These are phyloP conservation scores for Liquidambar formosana DNA, from an alignment of 164 flowering plant species.

Conservation along the genomic window DNA sequence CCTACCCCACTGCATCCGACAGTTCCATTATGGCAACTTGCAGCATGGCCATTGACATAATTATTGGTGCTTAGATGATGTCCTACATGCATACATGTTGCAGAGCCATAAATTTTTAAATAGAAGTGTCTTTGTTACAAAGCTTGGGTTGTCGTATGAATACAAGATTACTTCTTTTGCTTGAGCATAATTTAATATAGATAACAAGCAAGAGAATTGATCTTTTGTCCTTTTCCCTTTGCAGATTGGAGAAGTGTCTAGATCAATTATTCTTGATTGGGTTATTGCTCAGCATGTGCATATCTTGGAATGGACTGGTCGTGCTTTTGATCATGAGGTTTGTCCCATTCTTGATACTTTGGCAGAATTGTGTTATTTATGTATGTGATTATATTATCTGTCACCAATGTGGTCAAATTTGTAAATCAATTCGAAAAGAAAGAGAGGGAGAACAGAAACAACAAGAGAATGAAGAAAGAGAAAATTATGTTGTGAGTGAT, in stretches of 20 bases:
- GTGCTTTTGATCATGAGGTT: slow-evolving; percentile 82
- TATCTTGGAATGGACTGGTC: slow-evolving; percentile 77
- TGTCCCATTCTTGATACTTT: slow-evolving; percentile 5
- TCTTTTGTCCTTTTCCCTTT: slow-evolving; percentile 7
- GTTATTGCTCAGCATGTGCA: slow-evolving; percentile 59
- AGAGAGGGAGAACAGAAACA: not conserved
- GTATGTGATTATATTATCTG: not conserved
- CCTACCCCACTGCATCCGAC: too few species aligned
- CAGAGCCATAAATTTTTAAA: not conserved
- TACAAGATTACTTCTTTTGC: not conserved
- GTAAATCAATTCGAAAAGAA: too few species aligned
- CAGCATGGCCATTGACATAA: too few species aligned
- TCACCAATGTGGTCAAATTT: slow-evolving; percentile 1
- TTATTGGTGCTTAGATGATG: not conserved
- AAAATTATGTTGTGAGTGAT: not conserved
- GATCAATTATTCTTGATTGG: slow-evolving; percentile 82
- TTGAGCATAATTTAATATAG: too few species aligned
- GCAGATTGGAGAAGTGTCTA: slow-evolving; percentile 66
- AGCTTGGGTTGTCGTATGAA: not conserved
- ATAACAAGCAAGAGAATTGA: not conserved
- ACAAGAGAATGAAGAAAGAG: not conserved
- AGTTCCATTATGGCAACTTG: too few species aligned
- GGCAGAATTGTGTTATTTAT: not conserved
- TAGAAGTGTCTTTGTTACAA: not conserved
- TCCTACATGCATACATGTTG: not conserved